Conservation (phyloP, 306 rosid species). For the Rosa lucieae region DNA sequence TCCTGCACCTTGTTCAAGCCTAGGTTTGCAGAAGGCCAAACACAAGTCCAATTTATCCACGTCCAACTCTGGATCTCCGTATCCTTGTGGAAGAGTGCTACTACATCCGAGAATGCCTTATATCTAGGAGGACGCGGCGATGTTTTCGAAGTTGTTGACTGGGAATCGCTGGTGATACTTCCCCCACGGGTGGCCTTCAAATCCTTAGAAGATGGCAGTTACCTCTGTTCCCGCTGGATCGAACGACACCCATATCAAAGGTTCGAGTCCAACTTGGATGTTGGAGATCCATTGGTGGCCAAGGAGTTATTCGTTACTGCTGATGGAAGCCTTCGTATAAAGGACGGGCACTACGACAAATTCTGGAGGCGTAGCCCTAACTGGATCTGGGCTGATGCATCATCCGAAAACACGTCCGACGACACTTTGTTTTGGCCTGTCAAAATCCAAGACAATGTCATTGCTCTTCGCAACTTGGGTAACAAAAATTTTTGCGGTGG, state of each 20-base stretch:
- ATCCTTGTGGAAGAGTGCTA: neutral
- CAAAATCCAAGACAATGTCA: neutral
- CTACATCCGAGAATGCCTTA: neutral
- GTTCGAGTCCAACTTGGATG: neutral
- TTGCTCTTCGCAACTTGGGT: constrained; percentile 17
- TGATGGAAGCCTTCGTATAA: constrained; percentile 11
- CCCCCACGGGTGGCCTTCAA: constrained; percentile 25
- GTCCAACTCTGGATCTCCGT: neutral
- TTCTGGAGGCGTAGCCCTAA: constrained; percentile 12
- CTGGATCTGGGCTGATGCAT: neutral
- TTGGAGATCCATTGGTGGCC: neutral
- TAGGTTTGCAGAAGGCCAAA: neutral
- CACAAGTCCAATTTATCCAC: neutral
- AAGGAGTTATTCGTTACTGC: neutral
- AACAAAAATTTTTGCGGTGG: neutral
- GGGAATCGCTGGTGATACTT: constrained; percentile 19
- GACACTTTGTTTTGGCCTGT: constrained; percentile 5
- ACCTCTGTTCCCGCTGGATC: constrained; percentile 1
- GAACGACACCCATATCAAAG: neutral
- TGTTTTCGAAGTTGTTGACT: constrained; percentile 9
- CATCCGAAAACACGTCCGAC: too few species aligned
- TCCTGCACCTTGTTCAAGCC: neutral
- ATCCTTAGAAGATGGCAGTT: neutral
- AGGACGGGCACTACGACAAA: neutral
- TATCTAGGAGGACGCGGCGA: neutral